Conservation (phyloP, 2,329 filamentous ascomycete genomes). For the Blastomyces gilchristii region DNA sequence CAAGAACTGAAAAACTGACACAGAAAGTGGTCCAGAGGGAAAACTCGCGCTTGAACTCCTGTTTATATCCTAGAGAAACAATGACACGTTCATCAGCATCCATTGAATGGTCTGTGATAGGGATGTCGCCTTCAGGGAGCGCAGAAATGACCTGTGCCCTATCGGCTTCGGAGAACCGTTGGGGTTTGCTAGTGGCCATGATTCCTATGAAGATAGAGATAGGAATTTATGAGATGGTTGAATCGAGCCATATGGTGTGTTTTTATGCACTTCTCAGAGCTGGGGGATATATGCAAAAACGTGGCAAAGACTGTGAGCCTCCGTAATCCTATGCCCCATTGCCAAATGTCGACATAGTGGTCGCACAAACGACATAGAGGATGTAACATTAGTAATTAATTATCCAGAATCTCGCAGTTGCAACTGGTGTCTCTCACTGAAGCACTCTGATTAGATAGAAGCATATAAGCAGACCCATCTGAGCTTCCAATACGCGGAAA, state of each 20-base stretch:
- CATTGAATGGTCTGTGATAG: slow-evolving; percentile 26
- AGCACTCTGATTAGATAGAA: neutral
- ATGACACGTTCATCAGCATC: slow-evolving; percentile 35
- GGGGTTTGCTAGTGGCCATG: slow-evolving; percentile 1
- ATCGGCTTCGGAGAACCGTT: neutral
- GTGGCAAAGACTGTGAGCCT: neutral
- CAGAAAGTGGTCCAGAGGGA: slow-evolving; percentile 65
- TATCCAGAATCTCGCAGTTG: too few relatives aligned
- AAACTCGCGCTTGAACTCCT: slow-evolving; percentile 60
- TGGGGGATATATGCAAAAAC: neutral
- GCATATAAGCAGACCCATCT: neutral
- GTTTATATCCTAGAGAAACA: slow-evolving; percentile 43
- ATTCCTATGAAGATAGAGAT: neutral
- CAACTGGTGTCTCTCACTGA: neutral
- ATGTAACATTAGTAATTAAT: neutral
- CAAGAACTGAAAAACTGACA: slow-evolving; percentile 62
- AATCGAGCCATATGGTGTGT: neutral
- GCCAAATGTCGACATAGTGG: neutral
- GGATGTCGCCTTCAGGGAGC: slow-evolving; percentile 30
- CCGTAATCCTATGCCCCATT: neutral
- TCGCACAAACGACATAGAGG: neutral
- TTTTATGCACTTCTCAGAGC: neutral
- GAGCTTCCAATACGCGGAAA: too few relatives aligned
- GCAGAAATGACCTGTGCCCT: slow-evolving; percentile 25
- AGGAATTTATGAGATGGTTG: neutral